Percentiles rank a stretch among this genome's conserved stretches.
These are phyloP conservation scores for Colletotrichum graminicola DNA, from an alignment of 2,329 filamentous ascomycete genomes.

Conservation along the genomic window DNA sequence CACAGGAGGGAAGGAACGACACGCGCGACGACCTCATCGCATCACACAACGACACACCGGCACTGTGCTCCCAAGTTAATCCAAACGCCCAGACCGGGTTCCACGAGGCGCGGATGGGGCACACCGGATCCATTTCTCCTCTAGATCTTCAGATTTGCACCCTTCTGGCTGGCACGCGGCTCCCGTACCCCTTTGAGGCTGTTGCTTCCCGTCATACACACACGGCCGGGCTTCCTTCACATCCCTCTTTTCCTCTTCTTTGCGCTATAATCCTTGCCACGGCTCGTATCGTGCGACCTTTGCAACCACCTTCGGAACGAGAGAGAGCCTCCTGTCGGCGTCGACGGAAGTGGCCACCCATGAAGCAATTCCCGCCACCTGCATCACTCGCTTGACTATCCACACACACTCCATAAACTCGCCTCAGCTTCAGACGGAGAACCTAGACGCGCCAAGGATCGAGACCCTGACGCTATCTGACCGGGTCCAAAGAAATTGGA, in stretches of 20 bases:
- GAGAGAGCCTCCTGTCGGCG: slow-evolving; percentile 7
- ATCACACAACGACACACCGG: slow-evolving; percentile 11
- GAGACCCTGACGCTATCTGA: slow-evolving; percentile 27
- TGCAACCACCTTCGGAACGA: slow-evolving; percentile 5
- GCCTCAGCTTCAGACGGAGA: slow-evolving; percentile 32
- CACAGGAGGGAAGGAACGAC: slow-evolving; percentile 33
- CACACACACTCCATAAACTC: slow-evolving; percentile 27
- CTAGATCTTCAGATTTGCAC: slow-evolving; percentile 32
- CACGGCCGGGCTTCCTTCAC: slow-evolving; percentile 10
- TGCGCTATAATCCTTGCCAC: slow-evolving; percentile 27
- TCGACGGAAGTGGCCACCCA: slow-evolving; percentile 13
- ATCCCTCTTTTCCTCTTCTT: not conserved
- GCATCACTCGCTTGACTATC: slow-evolving; percentile 32
- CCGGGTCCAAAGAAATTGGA: slow-evolving; percentile 14
- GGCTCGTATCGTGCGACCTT: slow-evolving; percentile 28
- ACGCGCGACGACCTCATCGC: slow-evolving; percentile 39
- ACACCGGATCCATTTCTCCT: slow-evolving; percentile 2
- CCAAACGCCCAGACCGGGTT: slow-evolving; percentile 9
- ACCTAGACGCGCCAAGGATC: slow-evolving; percentile 35
- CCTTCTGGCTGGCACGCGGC: slow-evolving; percentile 32
- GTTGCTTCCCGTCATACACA: slow-evolving; percentile 1
- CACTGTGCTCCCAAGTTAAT: not conserved
- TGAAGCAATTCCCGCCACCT: slow-evolving; percentile 41
- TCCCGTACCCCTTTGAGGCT: slow-evolving; percentile 15
- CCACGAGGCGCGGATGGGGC: slow-evolving; percentile 19